A percentile compares a stretch with the other conserved stretches of the same genome.
Conservation (phyloP, 805 yeast species). For the Yamadazyma tumulicola region DNA sequence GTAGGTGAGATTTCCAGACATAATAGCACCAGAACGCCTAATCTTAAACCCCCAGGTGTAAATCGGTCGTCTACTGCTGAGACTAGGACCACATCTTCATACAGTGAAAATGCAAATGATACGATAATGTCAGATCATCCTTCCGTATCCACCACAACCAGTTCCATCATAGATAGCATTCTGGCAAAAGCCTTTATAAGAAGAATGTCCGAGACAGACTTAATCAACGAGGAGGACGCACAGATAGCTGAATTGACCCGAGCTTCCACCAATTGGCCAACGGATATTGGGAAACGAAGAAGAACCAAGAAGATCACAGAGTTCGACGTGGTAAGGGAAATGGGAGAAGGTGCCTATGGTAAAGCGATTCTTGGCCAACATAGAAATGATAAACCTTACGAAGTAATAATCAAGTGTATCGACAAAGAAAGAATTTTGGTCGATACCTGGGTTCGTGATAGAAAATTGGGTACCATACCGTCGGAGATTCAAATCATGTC, state of each 20-base stretch:
- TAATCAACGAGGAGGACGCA: conserved; percentile 45
- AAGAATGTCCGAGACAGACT: conserved; percentile 33
- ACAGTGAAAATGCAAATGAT: conserved; percentile 3
- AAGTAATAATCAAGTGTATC: conserved; percentile 81
- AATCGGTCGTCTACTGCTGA: neutral
- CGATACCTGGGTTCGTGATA: conserved; percentile 96
- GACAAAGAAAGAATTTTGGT: conserved; percentile 90
- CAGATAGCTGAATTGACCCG: conserved; percentile 33
- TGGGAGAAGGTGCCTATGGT: conserved; percentile 98
- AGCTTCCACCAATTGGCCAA: conserved; percentile 46
- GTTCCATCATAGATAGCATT: conserved; percentile 4
- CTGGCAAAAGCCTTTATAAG: neutral
- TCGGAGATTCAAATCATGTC: conserved; percentile 95
- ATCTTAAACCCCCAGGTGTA: neutral
- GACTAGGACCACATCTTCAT: neutral
- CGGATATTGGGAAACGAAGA: conserved; percentile 57
- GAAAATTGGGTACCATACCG: conserved; percentile 88
- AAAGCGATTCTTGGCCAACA: conserved; percentile 80
- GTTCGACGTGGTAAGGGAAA: conserved; percentile 64
- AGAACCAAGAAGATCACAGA: conserved; percentile 71
- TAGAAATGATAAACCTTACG: conserved; percentile 56
- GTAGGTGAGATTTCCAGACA: conserved; percentile 28
- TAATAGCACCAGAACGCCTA: conserved; percentile 28
- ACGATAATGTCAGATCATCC: conserved; percentile 6
- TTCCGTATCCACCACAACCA: conserved; percentile 2